These are phyloP conservation scores for Curvularia hawaiiensis DNA, from an alignment of 2,329 filamentous ascomycete species.

Conservation along the genomic window DNA sequence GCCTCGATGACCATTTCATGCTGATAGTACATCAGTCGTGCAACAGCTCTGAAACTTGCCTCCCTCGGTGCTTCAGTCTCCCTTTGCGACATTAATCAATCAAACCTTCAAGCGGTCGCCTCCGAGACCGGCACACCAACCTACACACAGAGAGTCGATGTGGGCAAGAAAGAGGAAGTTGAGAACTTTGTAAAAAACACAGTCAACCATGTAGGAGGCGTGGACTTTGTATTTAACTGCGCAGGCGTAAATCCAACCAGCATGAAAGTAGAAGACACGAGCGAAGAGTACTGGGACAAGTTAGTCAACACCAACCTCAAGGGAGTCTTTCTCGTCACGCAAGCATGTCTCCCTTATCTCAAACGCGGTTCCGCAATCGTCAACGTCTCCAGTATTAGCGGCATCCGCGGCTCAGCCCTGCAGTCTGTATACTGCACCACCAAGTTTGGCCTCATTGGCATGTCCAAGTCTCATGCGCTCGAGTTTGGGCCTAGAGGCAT, in stretches of 20 bases:
- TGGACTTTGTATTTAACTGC: slow-evolving; percentile 54
- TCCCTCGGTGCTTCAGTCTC: slow-evolving; percentile 49
- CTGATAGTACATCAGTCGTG: slow-evolving; percentile 39
- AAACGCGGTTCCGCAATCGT: slow-evolving; percentile 29
- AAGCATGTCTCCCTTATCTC: slow-evolving; percentile 49
- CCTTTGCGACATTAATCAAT: slow-evolving; percentile 46
- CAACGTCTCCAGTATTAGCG: slow-evolving; percentile 37
- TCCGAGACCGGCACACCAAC: slow-evolving; percentile 38
- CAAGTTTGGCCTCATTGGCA: slow-evolving; percentile 44
- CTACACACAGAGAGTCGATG: slow-evolving; percentile 51
- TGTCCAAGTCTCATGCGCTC: slow-evolving; percentile 40
- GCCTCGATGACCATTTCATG: neutral
- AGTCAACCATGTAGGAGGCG: slow-evolving; percentile 40
- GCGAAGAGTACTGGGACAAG: slow-evolving; percentile 56
- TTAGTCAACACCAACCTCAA: slow-evolving; percentile 54
- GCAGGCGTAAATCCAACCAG: slow-evolving; percentile 57
- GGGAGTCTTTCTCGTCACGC: slow-evolving; percentile 53
- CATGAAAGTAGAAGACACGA: slow-evolving; percentile 47
- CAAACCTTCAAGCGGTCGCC: slow-evolving; percentile 48
- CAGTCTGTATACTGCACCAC: slow-evolving; percentile 45
- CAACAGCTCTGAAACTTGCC: slow-evolving; percentile 55
- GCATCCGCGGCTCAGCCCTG: slow-evolving; percentile 31
- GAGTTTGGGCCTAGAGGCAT: slow-evolving; percentile 42
- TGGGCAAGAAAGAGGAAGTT: slow-evolving; percentile 52
- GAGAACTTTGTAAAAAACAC: slow-evolving; percentile 48